A percentile compares a stretch with the other conserved stretches of the same genome.
Conservation (phyloP, 2,329 filamentous ascomycete genomes). For the Epichloe elymi region DNA sequence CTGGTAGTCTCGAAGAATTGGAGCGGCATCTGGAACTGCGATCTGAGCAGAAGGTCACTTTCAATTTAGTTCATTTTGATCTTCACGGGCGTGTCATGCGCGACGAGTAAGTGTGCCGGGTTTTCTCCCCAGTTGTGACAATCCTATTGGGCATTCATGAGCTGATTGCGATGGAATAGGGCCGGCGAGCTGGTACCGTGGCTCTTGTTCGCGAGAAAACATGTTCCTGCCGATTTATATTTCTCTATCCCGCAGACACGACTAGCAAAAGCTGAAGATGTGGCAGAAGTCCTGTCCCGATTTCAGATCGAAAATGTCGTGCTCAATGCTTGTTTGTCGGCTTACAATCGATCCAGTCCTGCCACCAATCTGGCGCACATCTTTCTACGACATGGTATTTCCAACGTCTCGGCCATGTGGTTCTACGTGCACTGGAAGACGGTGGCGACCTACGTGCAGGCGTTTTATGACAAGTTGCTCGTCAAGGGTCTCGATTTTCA, state of each 20-base stretch:
- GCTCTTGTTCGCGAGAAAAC: conserved; percentile 14
- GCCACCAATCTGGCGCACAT: conserved; percentile 16
- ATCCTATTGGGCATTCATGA: neutral
- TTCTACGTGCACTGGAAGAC: conserved; percentile 18
- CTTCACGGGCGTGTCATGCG: conserved; percentile 14
- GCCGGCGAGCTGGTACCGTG: conserved; percentile 12
- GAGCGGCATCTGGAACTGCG: conserved; percentile 11
- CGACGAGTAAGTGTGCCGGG: conserved; percentile 11
- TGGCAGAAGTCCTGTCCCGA: conserved; percentile 12
- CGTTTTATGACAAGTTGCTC: conserved; percentile 15
- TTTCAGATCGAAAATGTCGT: conserved; percentile 16
- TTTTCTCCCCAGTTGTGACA: neutral
- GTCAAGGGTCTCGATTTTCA: conserved; percentile 15
- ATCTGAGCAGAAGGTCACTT: conserved; percentile 11
- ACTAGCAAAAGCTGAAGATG: conserved; percentile 11
- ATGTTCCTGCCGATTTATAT: conserved; percentile 5
- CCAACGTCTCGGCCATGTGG: conserved; percentile 18
- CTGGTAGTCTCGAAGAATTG: conserved; percentile 14
- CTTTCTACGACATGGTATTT: conserved; percentile 14
- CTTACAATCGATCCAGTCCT: conserved; percentile 14
- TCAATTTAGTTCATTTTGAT: conserved; percentile 17
- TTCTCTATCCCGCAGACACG: conserved; percentile 13
- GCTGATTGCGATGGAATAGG: conserved; percentile 4
- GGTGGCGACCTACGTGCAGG: conserved; percentile 14
- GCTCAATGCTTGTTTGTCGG: conserved; percentile 17